Evolutionary conservation across 2,329 filamentous ascomycete species (phyloP).

Genomic region (Ophiostoma novo-ulmi): DNA sequence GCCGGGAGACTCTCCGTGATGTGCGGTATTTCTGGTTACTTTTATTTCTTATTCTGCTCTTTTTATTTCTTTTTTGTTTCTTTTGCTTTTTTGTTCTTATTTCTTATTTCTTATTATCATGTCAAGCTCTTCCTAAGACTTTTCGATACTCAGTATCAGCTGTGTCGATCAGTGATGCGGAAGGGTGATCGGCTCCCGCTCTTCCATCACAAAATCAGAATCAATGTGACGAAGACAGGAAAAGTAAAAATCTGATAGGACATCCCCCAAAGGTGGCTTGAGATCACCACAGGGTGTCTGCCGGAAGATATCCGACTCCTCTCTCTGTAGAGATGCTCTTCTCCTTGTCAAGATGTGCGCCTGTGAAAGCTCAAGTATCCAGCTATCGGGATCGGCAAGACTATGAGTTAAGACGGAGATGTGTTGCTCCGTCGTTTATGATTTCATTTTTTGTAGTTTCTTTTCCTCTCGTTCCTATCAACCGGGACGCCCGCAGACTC

Average conservation of each 20-base stretch:
- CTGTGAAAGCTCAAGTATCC: not conserved
- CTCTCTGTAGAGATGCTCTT: not conserved
- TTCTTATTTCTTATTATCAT: not conserved
- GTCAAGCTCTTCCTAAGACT: too few species aligned
- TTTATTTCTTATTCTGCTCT: not conserved
- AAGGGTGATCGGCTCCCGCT: constrained; percentile 13
- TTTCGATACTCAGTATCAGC: not conserved
- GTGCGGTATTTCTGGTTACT: not conserved
- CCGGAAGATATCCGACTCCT: not conserved
- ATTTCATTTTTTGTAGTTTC: not conserved
- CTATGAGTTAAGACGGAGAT: not conserved
- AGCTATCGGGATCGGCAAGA: not conserved
- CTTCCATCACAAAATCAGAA: not conserved
- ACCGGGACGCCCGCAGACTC: not conserved
- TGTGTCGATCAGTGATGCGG: constrained; percentile 13
- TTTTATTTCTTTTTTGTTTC: not conserved
- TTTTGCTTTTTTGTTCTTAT: not conserved
- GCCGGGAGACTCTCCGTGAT: constrained; percentile 15
- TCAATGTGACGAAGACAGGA: not conserved
- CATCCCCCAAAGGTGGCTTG: not conserved
- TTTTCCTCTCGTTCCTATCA: not conserved
- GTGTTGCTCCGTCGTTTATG: not conserved
- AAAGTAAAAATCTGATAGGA: too few species aligned
- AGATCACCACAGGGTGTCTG: not conserved
- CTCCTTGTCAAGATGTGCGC: not conserved